Base-by-base conservation (phyloP, 805 yeast species). In the Grigorovia yakushimaensis region DNA sequence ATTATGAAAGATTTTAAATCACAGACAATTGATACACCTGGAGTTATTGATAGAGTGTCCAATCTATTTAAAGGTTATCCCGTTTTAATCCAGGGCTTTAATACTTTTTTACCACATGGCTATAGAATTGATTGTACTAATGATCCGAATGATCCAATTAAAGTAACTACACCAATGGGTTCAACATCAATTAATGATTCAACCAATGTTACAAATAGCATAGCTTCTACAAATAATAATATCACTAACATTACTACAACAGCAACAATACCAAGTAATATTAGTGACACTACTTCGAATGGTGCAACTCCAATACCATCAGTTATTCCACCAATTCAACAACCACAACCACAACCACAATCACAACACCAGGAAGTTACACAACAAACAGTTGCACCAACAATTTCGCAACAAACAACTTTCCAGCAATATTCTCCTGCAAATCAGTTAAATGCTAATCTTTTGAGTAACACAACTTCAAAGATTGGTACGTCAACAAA, bases 1-100 rank as follows among this genome's bases (percentile, higher is more conserved):
- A 91, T 93, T 54, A 93, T 93, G 99, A 94, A 94, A 71, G 99
- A 94, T 63, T 94, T 93, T 72, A 94, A 94, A 71, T 83, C 94
- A 46, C 97, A 91, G 70, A 79, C 80, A 51, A 89, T 93, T 58
- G 98, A 93, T 65, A 93, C 99, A 0, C 98, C 98, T 0, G 99
- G 98, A 35, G 99, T 93, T 24, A 93, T 93, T 62, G 96, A 91
- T 64, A 74, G 98, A 49, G 98, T 93, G 1, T 87, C 96, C 0
- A 77, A 84, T 1, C 70, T 93, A 47, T 93, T 93, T 65, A 78
- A 89, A 52, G 98, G 97, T 13, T 96, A 88, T 65, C 96, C 96
- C 1, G 79, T 83, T 52, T 73, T 93, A 59, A 91, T 93, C 52
- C 98, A 93, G 67, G 98, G 99, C 0, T 94, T 93, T 68, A 93